Evolutionary conservation across 371 early-diverging fungal species (phyloP).

Genomic region (Rhizomucor miehei): DNA sequence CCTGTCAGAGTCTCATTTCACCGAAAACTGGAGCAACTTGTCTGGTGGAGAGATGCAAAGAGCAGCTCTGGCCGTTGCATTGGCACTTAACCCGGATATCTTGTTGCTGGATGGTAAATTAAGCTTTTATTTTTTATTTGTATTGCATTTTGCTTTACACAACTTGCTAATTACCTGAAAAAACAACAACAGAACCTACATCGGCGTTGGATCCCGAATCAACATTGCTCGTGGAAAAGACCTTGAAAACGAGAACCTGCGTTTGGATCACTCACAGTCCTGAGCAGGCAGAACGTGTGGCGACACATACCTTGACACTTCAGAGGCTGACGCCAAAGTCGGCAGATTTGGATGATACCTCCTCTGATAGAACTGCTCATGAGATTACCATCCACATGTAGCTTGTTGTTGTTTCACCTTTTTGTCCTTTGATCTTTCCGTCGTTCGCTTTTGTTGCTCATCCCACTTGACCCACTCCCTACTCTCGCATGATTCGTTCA

Average conservation of each 20-base stretch:
- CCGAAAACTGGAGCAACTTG: conserved; percentile 70
- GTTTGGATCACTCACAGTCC: conserved; percentile 84
- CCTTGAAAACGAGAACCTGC: conserved; percentile 59
- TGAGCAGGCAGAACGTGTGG: conserved; percentile 71
- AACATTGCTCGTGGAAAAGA: conserved; percentile 68
- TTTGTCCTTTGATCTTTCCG: conserved; percentile 5
- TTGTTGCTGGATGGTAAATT: conserved; percentile 77
- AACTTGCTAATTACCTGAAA: neutral
- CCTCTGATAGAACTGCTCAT: conserved; percentile 17
- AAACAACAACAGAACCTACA: conserved; percentile 68
- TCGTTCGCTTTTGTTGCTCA: no score
- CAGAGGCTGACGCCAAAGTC: conserved; percentile 6
- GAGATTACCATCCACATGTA: conserved; percentile 14
- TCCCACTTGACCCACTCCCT: no score
- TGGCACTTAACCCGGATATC: conserved; percentile 78
- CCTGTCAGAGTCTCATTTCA: conserved; percentile 65
- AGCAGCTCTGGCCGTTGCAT: conserved; percentile 75
- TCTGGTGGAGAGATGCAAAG: conserved; percentile 92
- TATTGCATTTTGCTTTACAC: neutral
- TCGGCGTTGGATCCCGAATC: conserved; percentile 82
- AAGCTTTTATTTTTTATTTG: neutral
- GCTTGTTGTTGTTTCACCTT: no score
- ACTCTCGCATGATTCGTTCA: no score
- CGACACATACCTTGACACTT: conserved; percentile 33
- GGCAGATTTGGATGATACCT: conserved; percentile 9